Percentiles rank a stretch among this genome's conserved stretches.
These are phyloP conservation scores for Paralagenidium karlingii DNA, from an alignment of 352 stramenopile genomes.

Conservation along the genomic window DNA sequence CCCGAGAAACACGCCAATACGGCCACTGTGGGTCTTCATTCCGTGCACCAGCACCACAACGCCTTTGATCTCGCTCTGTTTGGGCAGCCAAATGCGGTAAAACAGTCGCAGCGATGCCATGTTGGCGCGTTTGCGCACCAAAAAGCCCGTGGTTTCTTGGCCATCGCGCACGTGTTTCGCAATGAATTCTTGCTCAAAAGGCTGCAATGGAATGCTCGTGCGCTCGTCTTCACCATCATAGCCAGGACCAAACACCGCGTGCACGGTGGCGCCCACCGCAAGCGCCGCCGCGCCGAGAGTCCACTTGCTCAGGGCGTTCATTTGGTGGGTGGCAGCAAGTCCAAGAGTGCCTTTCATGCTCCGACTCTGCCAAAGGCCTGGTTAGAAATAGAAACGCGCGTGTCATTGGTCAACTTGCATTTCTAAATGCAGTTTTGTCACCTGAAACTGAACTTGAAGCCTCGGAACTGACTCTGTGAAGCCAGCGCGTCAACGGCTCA, in stretches of 20 bases:
- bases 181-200: slow-evolving; percentile 41
- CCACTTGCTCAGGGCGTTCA: too few species aligned
- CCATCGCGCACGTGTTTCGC: slow-evolving; percentile 23
- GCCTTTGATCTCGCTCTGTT: slow-evolving; percentile 19
- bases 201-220: slow-evolving; percentile 16
- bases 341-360: too few species aligned
- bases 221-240: slow-evolving; percentile 38
- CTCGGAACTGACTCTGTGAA: too few species aligned
- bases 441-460: too few species aligned
- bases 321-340: too few species aligned
- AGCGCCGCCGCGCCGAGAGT: too few species aligned
- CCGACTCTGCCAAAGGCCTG: too few species aligned
- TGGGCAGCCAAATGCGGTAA: slow-evolving; percentile 59
- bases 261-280: too few species aligned
- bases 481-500: too few species aligned
- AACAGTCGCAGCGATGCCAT: slow-evolving; percentile 21
- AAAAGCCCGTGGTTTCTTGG: slow-evolving; percentile 31
- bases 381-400: too few species aligned
- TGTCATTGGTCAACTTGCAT: too few species aligned
- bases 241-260: slow-evolving; percentile 52
- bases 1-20: slow-evolving; percentile 63
- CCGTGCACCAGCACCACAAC: slow-evolving; percentile 67
- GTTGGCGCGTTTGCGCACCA: slow-evolving; percentile 20
- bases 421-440: too few species aligned
- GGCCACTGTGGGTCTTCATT: slow-evolving; percentile 69